A percentile compares a stretch with the other conserved stretches of the same genome.
These are phyloP conservation scores for Russula virescens DNA, from an alignment of 768 basidiomycete genomes.

Conservation along the genomic window DNA sequence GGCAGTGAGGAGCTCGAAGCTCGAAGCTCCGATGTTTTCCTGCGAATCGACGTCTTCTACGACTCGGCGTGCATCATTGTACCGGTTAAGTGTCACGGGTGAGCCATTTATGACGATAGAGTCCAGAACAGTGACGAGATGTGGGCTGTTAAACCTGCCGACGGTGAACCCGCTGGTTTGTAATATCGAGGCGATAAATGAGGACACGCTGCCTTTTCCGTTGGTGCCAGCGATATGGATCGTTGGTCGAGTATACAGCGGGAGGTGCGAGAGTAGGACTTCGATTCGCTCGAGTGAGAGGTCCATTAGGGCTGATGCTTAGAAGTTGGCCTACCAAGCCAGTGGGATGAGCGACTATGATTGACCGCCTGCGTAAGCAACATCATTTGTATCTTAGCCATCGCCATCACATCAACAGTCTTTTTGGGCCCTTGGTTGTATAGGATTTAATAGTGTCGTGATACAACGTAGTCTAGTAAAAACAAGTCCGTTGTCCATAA, in stretches of 20 bases:
- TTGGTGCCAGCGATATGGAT: slow-evolving; percentile 94
- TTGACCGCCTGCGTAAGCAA: too few species aligned
- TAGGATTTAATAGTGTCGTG: slow-evolving; percentile 24
- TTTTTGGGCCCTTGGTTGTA: not conserved
- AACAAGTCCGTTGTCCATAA: slow-evolving; percentile 6
- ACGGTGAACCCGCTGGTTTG: slow-evolving; percentile 48
- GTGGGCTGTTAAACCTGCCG: slow-evolving; percentile 91
- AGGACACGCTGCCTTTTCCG: slow-evolving; percentile 92
- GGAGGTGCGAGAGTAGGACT: slow-evolving; percentile 48
- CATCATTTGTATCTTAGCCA: too few species aligned
- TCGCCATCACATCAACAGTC: too few species aligned
- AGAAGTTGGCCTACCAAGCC: not conserved
- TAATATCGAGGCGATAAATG: slow-evolving; percentile 74
- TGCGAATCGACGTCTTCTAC: slow-evolving; percentile 47
- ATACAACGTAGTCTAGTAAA: slow-evolving; percentile 14
- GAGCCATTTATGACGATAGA: slow-evolving; percentile 62
- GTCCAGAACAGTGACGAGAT: slow-evolving; percentile 74
- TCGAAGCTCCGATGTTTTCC: slow-evolving; percentile 46
- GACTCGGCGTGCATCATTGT: slow-evolving; percentile 38
- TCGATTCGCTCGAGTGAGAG: slow-evolving; percentile 57
- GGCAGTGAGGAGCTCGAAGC: slow-evolving; percentile 83
- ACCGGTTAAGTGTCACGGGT: slow-evolving; percentile 46
- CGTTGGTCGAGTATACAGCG: slow-evolving; percentile 68
- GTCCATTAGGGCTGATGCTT: slow-evolving; percentile 38
- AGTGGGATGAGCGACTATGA: too few species aligned